Base-by-base conservation (phyloP, 2,329 filamentous ascomycete genomes). In the Xylaria sp. region DNA sequence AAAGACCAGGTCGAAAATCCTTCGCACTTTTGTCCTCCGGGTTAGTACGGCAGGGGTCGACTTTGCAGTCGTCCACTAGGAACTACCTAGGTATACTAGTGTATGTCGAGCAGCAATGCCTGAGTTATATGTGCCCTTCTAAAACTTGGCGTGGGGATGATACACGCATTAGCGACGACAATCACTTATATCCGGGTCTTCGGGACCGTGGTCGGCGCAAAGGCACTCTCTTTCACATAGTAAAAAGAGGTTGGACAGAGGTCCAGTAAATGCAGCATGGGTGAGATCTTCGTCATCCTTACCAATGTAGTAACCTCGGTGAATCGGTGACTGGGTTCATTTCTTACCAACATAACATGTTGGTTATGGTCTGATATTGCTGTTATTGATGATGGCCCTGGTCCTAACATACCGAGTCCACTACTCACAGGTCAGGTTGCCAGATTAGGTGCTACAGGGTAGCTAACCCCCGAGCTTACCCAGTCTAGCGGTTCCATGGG, bases 281-380 rank as follows among this genome's bases (percentile, higher is more conserved):
- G 61, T 47, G 22, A 15, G 7, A 49, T 49, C 39, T 45, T 54
- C 64, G 29, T 47, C 55, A 60, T 15, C 56, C 17, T 29, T 54
- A 59, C 61, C 9, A 39, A 63, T 60, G 33, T 50, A 49, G 54
- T 20, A 66, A 58, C 49, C 49, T 63, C 64, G 56, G 62, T 65
- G 29, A 65, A 22, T 49, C 56, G 55, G 56, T 55, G 57, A 65
- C 44, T 36, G 55, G 55, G 61, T 54, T 17, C n/a, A 33, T 22
- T 45, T 62, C 61, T 63, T 49, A 53, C 61, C 39, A 59, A 51
- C 61, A 44, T 17, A 51, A 50, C 44, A 39, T 15, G 53, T 17
- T 31, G 20, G 31, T 59, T 49, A n/a, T 51, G 47, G 61, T 27
- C 45, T 64, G 55, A 64, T 59, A 49, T 36, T 17, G 42, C 50